Evolutionary conservation across 192 early-diverging fungal genomes (phyloP).

Genomic region (Gonapodya prolifera): DNA sequence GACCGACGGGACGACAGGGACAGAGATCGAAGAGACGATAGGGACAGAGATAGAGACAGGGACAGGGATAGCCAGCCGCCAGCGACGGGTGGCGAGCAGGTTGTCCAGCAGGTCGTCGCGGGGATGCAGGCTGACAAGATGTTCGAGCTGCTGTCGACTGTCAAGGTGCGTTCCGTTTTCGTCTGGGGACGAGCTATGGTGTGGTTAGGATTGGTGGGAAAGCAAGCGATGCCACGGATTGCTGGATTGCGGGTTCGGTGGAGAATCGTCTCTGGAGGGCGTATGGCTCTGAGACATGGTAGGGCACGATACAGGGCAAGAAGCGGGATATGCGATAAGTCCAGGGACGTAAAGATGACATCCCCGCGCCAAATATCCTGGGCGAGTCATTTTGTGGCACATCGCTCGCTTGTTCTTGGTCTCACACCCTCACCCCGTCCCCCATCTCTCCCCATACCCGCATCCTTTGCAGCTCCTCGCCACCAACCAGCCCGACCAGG

Average conservation of each 20-base stretch:
- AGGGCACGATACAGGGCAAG: too few species aligned
- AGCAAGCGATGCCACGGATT: too few species aligned
- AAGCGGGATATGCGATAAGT: too few species aligned
- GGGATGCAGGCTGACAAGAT: background rate
- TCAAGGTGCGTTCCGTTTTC: background rate
- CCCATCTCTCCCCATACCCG: slow-evolving; percentile 23
- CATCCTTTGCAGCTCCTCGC: slow-evolving; percentile 34
- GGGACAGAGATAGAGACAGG: background rate
- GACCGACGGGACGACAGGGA: background rate
- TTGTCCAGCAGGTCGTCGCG: background rate
- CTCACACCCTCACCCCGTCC: slow-evolving; percentile 16
- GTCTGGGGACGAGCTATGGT: too few species aligned
- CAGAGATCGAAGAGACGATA: background rate
- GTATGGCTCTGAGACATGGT: too few species aligned
- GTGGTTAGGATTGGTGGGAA: too few species aligned
- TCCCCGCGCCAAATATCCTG: too few species aligned
- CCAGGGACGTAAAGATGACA: too few species aligned
- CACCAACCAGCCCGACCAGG: slow-evolving; percentile 47
- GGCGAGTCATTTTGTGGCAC: background rate
- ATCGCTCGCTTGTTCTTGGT: slow-evolving; percentile 5
- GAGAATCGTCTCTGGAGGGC: too few species aligned
- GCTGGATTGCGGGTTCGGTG: too few species aligned
- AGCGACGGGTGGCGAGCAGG: background rate
- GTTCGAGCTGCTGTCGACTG: background rate
- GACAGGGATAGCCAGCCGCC: background rate